phyloP scores from a whole-genome alignment of 495 filamentous ascomycete genomes.

The Pyronema domesticum region DNA sequence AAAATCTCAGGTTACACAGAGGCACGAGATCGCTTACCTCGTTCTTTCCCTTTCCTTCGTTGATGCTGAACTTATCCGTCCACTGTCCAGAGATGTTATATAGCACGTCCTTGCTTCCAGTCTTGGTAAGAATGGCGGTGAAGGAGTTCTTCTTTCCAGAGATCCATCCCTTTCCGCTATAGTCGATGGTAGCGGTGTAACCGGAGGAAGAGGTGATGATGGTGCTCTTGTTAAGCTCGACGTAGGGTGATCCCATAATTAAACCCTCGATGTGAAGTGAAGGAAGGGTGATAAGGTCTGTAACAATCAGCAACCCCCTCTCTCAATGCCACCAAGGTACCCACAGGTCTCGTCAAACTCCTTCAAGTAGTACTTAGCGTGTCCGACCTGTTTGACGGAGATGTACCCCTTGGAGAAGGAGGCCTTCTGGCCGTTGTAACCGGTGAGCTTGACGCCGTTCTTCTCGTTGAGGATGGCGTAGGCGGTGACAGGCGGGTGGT shows the following conservation, averaged over 20 bases:
- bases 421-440: conserved; percentile 96
- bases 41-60: conserved; percentile 50
- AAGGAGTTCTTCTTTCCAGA: conserved; percentile 92
- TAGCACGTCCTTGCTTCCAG: conserved; percentile 52
- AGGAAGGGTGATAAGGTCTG: conserved; percentile 73
- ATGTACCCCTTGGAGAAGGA: conserved; percentile 74
- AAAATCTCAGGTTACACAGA: not conserved
- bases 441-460: conserved; percentile 70
- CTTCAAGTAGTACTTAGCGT: conserved; percentile 43
- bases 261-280: conserved; percentile 86
- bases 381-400: conserved; percentile 88
- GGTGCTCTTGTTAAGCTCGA: conserved; percentile 68
- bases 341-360: conserved; percentile 31
- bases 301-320: not conserved
- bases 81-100: conserved; percentile 85
- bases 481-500: conserved; percentile 93
- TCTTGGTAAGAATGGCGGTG: conserved; percentile 57
- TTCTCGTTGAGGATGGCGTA: conserved; percentile 79
- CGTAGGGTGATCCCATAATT: conserved; percentile 75
- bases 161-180: conserved; percentile 81
- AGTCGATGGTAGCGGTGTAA: conserved; percentile 83
- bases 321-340: not conserved
- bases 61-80: conserved; percentile 68
- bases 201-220: conserved; percentile 74
- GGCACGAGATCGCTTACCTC: conserved; percentile 9